Percentiles rank a stretch among this genome's conserved stretches.
These are phyloP conservation scores for Scopulariopsis brevicaulis DNA, from an alignment of 2,329 filamentous ascomycete genomes.

Conservation along the genomic window DNA sequence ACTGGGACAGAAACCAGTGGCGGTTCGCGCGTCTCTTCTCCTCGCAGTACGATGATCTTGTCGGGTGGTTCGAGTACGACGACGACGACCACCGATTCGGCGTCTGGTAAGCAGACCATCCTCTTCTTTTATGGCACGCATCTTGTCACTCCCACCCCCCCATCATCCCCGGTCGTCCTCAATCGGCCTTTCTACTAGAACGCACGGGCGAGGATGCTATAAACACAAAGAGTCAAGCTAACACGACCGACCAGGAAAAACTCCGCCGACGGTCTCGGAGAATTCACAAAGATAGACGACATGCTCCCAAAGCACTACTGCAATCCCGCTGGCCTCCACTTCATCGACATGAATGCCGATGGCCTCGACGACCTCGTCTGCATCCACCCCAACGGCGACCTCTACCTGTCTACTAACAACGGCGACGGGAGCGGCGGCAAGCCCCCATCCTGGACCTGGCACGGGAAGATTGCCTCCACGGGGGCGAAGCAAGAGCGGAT, in stretches of 20 bases:
- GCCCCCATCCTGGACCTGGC: slow-evolving; percentile 1
- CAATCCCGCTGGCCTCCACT: slow-evolving; percentile 3
- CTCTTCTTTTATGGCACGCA: no score
- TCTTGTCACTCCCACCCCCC: no score
- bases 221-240: neutral
- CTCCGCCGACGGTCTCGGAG: slow-evolving; percentile 4
- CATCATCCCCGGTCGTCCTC: no score
- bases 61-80: slow-evolving; percentile 10
- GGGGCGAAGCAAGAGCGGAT: slow-evolving; percentile 7
- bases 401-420: slow-evolving; percentile 3
- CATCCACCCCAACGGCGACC: slow-evolving; percentile 11
- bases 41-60: slow-evolving; percentile 9
- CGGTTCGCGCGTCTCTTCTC: slow-evolving; percentile 6
- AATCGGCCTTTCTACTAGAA: no score
- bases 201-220: no score
- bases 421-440: neutral
- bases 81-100: neutral
- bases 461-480: neutral
- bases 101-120: neutral
- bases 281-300: slow-evolving; percentile 10
- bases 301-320: slow-evolving; percentile 5
- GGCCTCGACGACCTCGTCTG: slow-evolving; percentile 18
- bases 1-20: slow-evolving; percentile 9
- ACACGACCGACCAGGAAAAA: neutral
- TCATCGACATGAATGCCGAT: slow-evolving; percentile 8